Base-by-base conservation (phyloP, 208 protist genomes). In the Trypanosoma lewisi region DNA sequence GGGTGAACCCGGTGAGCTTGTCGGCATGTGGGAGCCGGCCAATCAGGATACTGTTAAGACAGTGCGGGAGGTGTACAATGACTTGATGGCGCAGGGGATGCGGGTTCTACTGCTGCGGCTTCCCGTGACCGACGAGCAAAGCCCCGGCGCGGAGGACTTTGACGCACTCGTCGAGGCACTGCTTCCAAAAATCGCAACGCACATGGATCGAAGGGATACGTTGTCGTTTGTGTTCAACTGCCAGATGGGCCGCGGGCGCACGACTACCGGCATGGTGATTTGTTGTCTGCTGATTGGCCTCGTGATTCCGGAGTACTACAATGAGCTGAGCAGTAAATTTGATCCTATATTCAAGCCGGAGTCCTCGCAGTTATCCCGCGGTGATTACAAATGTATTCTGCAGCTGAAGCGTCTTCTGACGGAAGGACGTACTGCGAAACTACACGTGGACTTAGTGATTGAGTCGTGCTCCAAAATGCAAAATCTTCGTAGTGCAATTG, bases 201-300 rank as follows among this genome's bases (percentile, higher is more conserved):
- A 89, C 70, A 71, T 83, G 31, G 83, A 87, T 59, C 78, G 78
- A 25, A 75, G 77, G 28, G 85, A 91, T 62, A 85, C 89, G 49
- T 63, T 92, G 5, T 95, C 89, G 11, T 95, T 95, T 62, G 85
- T 95, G 28, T 95, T 95, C 64, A 95, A 95, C 64, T 95, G 89
- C 53, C 89, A 95, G 68, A 95, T 95, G 89, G 89, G 89, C 23
- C 83, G 89, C 11, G 89, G 89, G 16, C 89, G 89, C 55, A 95
- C 89, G 21, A 95, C 89, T 42, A 95, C 89, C 2, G 89, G 89
- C 4, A 95, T 95, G 89, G 89, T 95, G 50, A 67, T 95, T 17
- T 95, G 89, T 74, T 91, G 83, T 55, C 70, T 95, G 21, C 61
- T 95, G 41, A 93, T 95, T 42, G 89, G 89, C 11, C 73, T 87